phyloP scores from a whole-genome alignment of 306 rosid species.

The Lathyrus aphaca region DNA sequence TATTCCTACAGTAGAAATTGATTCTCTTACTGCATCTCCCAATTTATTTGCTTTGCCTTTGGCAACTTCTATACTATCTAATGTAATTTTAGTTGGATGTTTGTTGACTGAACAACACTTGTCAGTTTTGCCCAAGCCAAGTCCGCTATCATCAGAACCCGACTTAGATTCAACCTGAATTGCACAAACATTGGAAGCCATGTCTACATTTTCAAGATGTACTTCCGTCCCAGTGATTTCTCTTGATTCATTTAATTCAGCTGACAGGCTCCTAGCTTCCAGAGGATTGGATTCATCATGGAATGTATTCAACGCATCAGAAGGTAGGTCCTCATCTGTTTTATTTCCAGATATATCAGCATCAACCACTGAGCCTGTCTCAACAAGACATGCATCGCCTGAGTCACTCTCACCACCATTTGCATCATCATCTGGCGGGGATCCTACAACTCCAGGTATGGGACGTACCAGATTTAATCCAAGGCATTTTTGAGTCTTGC shows the following conservation, averaged over 20 bases:
- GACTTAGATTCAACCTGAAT: slow-evolving; percentile 41
- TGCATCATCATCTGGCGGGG: slow-evolving; percentile 57
- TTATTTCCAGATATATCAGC: slow-evolving; percentile 60
- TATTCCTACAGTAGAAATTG: slow-evolving; percentile 39
- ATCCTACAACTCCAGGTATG: slow-evolving; percentile 51
- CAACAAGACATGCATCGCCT: slow-evolving; percentile 70
- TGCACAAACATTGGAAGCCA: slow-evolving; percentile 48
- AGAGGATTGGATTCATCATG: slow-evolving; percentile 53
- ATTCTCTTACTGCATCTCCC: slow-evolving; percentile 41
- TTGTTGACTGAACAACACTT: slow-evolving; percentile 43
- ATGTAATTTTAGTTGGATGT: slow-evolving; percentile 32
- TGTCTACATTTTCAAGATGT: slow-evolving; percentile 40
- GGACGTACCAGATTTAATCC: slow-evolving; percentile 70
- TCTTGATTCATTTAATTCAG: slow-evolving; percentile 44
- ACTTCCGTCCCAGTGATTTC: slow-evolving; percentile 41
- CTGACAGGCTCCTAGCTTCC: slow-evolving; percentile 47
- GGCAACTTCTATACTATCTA: slow-evolving; percentile 41
- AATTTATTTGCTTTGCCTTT: slow-evolving; percentile 43
- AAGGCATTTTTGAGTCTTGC: slow-evolving; percentile 91
- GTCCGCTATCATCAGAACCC: slow-evolving; percentile 44
- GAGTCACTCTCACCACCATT: slow-evolving; percentile 80
- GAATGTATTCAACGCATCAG: slow-evolving; percentile 43
- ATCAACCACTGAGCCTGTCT: slow-evolving; percentile 56
- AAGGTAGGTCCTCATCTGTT: slow-evolving; percentile 58
- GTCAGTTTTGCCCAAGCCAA: slow-evolving; percentile 36